Conservation (phyloP, 257 asterid species). For the Mentha longifolia region DNA sequence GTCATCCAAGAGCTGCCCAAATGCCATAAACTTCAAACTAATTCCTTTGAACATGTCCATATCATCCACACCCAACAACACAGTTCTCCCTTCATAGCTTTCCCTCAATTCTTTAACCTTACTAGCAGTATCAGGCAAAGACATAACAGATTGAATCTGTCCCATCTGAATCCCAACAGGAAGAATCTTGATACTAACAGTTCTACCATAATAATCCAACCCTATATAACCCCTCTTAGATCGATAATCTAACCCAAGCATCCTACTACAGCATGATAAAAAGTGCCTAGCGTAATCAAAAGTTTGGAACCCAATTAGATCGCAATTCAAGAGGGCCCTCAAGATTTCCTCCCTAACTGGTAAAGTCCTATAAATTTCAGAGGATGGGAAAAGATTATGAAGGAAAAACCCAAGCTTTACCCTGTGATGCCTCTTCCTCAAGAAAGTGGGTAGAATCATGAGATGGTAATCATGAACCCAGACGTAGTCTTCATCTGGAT, state of each 20-base stretch:
- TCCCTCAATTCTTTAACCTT: conserved; percentile 57
- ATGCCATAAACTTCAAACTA: conserved; percentile 67
- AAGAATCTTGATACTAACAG: conserved; percentile 75
- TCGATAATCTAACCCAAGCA: conserved; percentile 84
- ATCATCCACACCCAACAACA: conserved; percentile 85
- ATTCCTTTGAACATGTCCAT: conserved; percentile 90
- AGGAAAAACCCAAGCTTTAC: conserved; percentile 81
- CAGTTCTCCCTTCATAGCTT: conserved; percentile 53
- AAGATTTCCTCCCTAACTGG: conserved; percentile 88
- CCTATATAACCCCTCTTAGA: conserved; percentile 91
- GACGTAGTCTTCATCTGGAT: conserved; percentile 78
- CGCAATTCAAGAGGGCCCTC: conserved; percentile 81
- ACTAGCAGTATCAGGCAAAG: conserved; percentile 44
- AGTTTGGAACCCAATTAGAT: conserved; percentile 84
- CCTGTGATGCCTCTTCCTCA: conserved; percentile 65
- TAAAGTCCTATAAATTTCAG: conserved; percentile 79
- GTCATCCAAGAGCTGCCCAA: conserved; percentile 63
- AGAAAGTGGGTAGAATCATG: conserved; percentile 82
- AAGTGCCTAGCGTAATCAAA: conserved; percentile 96
- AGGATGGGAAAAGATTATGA: conserved; percentile 79
- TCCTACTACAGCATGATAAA: conserved; percentile 88
- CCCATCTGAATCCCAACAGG: conserved; percentile 88
- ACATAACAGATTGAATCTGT: conserved; percentile 56
- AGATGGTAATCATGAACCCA: conserved; percentile 93
- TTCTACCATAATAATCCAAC: conserved; percentile 80